These are phyloP conservation scores for Raffaelea albimanens DNA, from an alignment of 2,329 filamentous ascomycete species.

Conservation along the genomic window DNA sequence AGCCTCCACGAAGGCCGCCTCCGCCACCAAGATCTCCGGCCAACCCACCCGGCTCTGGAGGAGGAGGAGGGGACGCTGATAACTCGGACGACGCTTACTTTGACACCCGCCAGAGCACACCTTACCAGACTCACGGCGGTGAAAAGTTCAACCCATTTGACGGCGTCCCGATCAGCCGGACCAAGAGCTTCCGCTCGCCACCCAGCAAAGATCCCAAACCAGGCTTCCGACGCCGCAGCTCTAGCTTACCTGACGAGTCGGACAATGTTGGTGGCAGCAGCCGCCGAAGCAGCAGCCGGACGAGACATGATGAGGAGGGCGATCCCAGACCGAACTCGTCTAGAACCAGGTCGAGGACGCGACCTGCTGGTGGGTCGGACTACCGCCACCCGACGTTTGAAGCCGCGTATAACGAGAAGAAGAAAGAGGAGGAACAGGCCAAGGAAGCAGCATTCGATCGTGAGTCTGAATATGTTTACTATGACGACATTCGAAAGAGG, in stretches of 20 bases:
- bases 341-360: background rate
- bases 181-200: constrained; percentile 33
- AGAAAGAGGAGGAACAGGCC: background rate
- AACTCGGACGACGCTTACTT: constrained; percentile 18
- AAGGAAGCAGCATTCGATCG: too few species aligned
- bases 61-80: too few species aligned
- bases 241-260: constrained; percentile 21
- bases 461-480: too few species aligned
- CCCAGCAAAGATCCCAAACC: constrained; percentile 13
- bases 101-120: constrained; percentile 46
- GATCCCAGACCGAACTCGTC: background rate
- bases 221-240: constrained; percentile 20
- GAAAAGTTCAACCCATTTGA: constrained; percentile 52
- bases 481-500: too few species aligned
- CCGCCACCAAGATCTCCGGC: constrained; percentile 23
- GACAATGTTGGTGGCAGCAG: constrained; percentile 9
- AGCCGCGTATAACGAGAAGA: constrained; percentile 8
- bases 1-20: constrained; percentile 20
- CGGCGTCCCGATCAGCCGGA: constrained; percentile 28
- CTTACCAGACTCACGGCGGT: constrained; percentile 45
- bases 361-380: background rate
- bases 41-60: too few species aligned
- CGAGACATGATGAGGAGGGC: background rate
- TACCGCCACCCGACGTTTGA: too few species aligned
- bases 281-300: background rate